Percentiles rank a stretch among this genome's conserved stretches.
These are phyloP conservation scores for Russula virescens DNA, from an alignment of 768 basidiomycete genomes.

Conservation along the genomic window DNA sequence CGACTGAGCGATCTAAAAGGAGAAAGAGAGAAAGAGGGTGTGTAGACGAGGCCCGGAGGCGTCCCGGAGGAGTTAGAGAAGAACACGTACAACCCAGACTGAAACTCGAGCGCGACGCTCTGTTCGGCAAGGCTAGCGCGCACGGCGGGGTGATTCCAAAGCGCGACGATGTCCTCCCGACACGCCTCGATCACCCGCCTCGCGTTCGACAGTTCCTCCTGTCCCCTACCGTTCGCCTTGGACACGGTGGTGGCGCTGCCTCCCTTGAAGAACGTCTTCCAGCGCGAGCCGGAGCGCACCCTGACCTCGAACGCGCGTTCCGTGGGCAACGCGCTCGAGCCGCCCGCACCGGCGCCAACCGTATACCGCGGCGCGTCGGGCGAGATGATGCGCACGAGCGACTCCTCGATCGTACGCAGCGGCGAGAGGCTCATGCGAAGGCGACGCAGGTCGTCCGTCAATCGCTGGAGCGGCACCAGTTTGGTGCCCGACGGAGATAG, in stretches of 20 bases:
- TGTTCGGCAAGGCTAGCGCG: constrained; percentile 39
- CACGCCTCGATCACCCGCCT: constrained; percentile 47
- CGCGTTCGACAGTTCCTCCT: constrained; percentile 39
- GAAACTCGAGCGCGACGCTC: constrained; percentile 47
- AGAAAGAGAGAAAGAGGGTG: background rate
- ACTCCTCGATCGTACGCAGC: constrained; percentile 49
- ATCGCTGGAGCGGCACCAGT: constrained; percentile 19
- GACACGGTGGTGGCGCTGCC: constrained; percentile 2
- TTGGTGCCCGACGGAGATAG: constrained; percentile 3
- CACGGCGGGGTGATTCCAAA: constrained; percentile 48
- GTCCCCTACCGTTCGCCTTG: constrained; percentile 11
- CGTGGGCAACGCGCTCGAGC: constrained; percentile 25
- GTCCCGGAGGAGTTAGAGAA: background rate
- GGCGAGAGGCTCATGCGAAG: constrained; percentile 49
- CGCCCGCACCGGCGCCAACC: constrained; percentile 11
- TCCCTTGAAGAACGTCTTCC: constrained; percentile 42
- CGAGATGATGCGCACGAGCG: constrained; percentile 41
- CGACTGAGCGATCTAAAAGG: background rate
- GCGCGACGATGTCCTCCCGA: constrained; percentile 44
- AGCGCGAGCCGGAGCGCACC: constrained; percentile 42
- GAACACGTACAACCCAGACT: constrained; percentile 54
- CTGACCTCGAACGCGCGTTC: constrained; percentile 44
- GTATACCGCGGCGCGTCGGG: constrained; percentile 26
- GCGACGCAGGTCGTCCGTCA: constrained; percentile 36
- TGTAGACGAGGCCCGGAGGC: background rate